These are phyloP conservation scores for Penicillium glabrum DNA, from an alignment of 2,329 filamentous ascomycete genomes.

Conservation along the genomic window DNA sequence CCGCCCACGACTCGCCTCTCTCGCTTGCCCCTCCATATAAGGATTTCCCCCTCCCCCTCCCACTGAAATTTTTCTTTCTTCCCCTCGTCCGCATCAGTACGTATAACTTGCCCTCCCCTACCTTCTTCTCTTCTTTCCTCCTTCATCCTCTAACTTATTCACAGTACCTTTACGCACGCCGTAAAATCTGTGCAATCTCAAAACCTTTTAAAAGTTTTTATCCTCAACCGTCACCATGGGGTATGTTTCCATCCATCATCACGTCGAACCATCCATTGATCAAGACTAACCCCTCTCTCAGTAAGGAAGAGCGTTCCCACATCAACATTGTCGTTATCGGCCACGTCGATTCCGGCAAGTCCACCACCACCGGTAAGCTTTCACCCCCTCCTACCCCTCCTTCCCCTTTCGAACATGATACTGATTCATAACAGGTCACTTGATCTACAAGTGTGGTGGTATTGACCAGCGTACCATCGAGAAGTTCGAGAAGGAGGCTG, in stretches of 20 bases:
- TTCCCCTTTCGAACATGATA: conserved; percentile 27
- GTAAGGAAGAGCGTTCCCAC: conserved; percentile 95
- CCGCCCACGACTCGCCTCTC: conserved; percentile 36
- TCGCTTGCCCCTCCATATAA: conserved; percentile 51
- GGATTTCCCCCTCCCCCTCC: conserved; percentile 43
- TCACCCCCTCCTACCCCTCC: conserved; percentile 22
- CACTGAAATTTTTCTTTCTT: conserved; percentile 41
- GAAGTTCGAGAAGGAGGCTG: conserved; percentile 99
- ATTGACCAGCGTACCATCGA: conserved; percentile 99
- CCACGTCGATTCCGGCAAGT: conserved; percentile 99
- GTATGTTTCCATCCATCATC: conserved; percentile 45
- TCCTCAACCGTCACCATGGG: conserved; percentile 58
- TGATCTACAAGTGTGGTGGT: conserved; percentile 99
- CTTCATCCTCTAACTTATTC: conserved; percentile 26
- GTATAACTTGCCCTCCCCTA: conserved; percentile 38
- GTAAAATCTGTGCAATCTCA: conserved; percentile 51
- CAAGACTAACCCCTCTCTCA: conserved; percentile 41
- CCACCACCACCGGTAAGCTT: conserved; percentile 83
- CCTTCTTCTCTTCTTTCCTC: conserved; percentile 15
- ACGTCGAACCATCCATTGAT: neutral
- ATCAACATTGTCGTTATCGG: conserved; percentile 99
- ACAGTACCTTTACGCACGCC: conserved; percentile 55
- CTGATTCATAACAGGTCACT: conserved; percentile 60
- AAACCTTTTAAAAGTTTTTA: conserved; percentile 48
- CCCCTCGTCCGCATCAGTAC: conserved; percentile 48